Conservation (phyloP, 225 moss, liverwort and hornwort genomes). For the Rhytidiadelphus loreus region DNA sequence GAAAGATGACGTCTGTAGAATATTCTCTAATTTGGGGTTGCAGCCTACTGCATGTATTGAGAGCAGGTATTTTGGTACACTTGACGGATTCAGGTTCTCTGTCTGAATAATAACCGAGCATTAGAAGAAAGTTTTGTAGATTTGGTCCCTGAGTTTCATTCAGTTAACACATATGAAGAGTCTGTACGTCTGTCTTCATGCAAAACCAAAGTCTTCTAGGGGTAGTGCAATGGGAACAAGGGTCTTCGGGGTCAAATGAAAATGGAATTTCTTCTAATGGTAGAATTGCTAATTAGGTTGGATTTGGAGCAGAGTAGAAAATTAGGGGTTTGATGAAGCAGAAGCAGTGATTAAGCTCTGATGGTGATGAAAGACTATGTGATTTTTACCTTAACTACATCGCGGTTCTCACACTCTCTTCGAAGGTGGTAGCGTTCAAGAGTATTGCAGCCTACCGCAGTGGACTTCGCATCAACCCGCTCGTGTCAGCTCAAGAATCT, state of each 20-base stretch:
- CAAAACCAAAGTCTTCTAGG: background rate
- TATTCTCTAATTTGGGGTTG: background rate
- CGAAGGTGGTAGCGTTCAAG: constrained; percentile 84
- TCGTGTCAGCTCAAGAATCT: constrained; percentile 65
- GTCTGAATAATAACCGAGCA: background rate
- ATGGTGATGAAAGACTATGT: background rate
- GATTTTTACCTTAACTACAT: constrained; percentile 14
- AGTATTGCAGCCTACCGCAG: constrained; percentile 96
- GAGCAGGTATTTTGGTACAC: background rate
- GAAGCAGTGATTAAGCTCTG: background rate
- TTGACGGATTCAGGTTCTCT: background rate
- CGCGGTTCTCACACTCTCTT: constrained; percentile 42
- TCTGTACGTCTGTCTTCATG: background rate
- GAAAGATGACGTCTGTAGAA: background rate
- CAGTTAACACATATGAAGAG: background rate
- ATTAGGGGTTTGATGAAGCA: background rate
- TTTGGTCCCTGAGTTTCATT: background rate
- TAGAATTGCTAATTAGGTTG: background rate
- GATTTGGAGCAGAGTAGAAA: background rate
- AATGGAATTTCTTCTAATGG: background rate
- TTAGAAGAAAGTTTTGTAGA: background rate
- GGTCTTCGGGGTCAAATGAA: background rate
- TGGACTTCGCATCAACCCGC: constrained; percentile 76
- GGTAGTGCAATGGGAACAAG: background rate
- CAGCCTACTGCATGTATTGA: background rate